A percentile compares a stretch with the other conserved stretches of the same genome.
Evolutionary conservation across 164 flowering plant genomes (phyloP).

Genomic region (Sedum album): DNA sequence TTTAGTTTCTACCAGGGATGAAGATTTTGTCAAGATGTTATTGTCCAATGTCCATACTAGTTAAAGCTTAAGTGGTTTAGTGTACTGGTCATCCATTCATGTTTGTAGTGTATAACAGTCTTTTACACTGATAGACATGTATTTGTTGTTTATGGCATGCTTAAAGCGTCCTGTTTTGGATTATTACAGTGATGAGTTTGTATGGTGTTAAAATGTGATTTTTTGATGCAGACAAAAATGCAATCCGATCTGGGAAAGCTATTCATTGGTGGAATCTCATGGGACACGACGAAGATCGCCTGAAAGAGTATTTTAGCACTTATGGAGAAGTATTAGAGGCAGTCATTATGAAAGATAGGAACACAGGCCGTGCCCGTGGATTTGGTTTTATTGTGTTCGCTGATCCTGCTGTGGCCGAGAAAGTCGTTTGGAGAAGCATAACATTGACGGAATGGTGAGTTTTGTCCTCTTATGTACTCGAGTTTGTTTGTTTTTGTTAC

Average conservation of each 20-base stretch:
- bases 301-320: slow-evolving; percentile 32
- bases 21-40: background rate
- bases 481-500: background rate
- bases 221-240: slow-evolving; percentile 26
- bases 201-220: slow-evolving; percentile 9
- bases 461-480: background rate
- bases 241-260: slow-evolving; percentile 41
- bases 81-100: background rate
- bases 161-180: background rate
- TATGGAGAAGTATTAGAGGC: slow-evolving; percentile 41
- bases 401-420: slow-evolving; percentile 36
- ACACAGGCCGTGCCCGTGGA: slow-evolving; percentile 45
- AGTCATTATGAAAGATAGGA: slow-evolving; percentile 43
- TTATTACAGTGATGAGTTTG: no score
- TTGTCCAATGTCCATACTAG: background rate
- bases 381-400: slow-evolving; percentile 43
- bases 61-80: background rate
- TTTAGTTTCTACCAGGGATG: background rate
- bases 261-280: slow-evolving; percentile 38
- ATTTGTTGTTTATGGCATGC: background rate
- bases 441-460: slow-evolving; percentile 42
- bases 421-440: slow-evolving; percentile 38
- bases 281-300: slow-evolving; percentile 40
- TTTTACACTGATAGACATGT: background rate
- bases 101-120: no score